Base-by-base conservation (phyloP, 352 stramenopile genomes). In the Hyphochytrium catenoides region DNA sequence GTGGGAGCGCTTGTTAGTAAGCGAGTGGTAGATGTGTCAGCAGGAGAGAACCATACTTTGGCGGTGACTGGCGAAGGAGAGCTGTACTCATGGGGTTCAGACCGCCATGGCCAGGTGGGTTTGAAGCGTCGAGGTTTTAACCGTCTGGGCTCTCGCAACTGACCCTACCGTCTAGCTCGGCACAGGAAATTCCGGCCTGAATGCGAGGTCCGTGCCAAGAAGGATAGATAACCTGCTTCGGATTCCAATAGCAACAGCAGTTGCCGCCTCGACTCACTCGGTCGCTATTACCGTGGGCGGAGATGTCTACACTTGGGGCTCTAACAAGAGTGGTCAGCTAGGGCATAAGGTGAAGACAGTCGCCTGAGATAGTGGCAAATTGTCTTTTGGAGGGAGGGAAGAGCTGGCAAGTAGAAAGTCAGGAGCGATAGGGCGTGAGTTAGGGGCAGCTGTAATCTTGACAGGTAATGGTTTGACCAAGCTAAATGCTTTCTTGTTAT, bases 81-180 rank as follows among this genome's bases (percentile, higher is more conserved):
- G 32, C 48, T 82, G 14, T 79, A 67, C 27, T 74, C 68, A 0
- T 82, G 68, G 65, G 68, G 68, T n/a, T 72, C 63, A 18, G 77
- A 78, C 26, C 74, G 62, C 34, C 77, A 74, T 34, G 63, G 65
- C 4, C 68, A 82, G 25, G 39, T 46, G 17, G 2, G 12, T 41
- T n/a, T n/a, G n/a, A n/a, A n/a, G n/a, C n/a, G n/a, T n/a, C n/a
- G n/a, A n/a, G n/a, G n/a, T n/a, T n/a, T n/a, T n/a, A n/a, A n/a
- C n/a, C n/a, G n/a, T n/a, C n/a, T n/a, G n/a, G n/a, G n/a, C n/a
- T n/a, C n/a, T n/a, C n/a, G n/a, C n/a, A n/a, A n/a, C n/a, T n/a
- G n/a, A n/a, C n/a, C n/a, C n/a, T n/a, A n/a, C n/a, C n/a, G n/a
- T n/a, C n/a, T n/a, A n/a, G n/a, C n/a, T n/a, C n/a, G n/a, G n/a